Evolutionary conservation across 192 early-diverging fungal species (phyloP), one percentile per base, ranked within the genome.

Genomic region (Geranomyces michiganensis): DNA sequence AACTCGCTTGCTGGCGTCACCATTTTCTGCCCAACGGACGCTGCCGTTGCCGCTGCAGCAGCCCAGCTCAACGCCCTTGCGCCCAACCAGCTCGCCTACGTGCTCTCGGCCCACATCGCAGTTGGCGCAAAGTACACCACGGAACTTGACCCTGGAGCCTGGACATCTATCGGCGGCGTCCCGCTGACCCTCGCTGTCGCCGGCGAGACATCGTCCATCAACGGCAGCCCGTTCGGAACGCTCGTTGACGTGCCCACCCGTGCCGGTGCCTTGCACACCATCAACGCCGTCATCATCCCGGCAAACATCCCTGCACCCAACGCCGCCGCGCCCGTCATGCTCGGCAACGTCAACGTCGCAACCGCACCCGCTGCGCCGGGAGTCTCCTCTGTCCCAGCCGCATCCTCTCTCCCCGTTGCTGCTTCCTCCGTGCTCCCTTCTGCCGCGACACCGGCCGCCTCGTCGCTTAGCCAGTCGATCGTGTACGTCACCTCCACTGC

Each of bases 81-180:
- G 3, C 49, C 63, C 33, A 76, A 64, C 46, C 77, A 82, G 44
- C 48, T 76, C 17, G 67, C 65, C 43, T 31, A 67, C 46, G 72
- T 82, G n/a, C 67, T 82, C 45, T 22, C 72, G 24, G 29, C 63
- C 41, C 77, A 82, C 64, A 65, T 82, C 26, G 72, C 71, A n/a
- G 55, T 62, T 14, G 32, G 19, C 1, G 21, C 74, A 32, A 29
- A 46, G 13, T 68, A 46, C 69, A 41, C 33, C 21, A 75, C 73
- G 33, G 56, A 70, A 22, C 49, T 70, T 4, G 19, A 30, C 32
- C 21, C 63, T 7, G 70, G 60, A 1, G 51, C 26, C 44, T 48
- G 21, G n/a, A 12, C 67, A 27, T 30, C 61, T 19, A 30, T 66
- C 44, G 68, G 17, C 56, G 61, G 14, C 1, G 33, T 45, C 32